phyloP scores from a whole-genome alignment of 2,329 filamentous ascomycete genomes.

The Aureobasidium sp. region DNA sequence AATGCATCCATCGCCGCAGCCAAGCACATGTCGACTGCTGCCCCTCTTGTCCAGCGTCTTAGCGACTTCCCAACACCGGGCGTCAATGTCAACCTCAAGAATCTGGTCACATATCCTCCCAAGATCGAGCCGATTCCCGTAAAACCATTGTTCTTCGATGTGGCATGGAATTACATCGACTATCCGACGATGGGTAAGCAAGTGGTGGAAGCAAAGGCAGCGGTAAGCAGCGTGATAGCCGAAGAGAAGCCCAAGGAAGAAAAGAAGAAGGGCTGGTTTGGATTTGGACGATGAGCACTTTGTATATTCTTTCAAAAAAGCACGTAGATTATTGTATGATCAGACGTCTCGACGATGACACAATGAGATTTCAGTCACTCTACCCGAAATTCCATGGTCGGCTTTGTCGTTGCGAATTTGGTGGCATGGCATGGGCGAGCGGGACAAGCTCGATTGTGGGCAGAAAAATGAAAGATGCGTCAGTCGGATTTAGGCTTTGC shows the following conservation, averaged over 20 bases:
- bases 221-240: conserved; percentile 22
- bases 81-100: conserved; percentile 58
- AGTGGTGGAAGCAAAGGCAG: conserved; percentile 21
- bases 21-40: conserved; percentile 36
- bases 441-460: not conserved
- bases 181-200: conserved; percentile 61
- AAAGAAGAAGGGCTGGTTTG: conserved; percentile 46
- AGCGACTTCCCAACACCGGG: conserved; percentile 65
- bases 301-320: not conserved
- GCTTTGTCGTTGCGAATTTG: not conserved
- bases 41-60: conserved; percentile 67
- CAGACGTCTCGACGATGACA: not conserved
- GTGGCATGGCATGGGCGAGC: not conserved
- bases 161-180: conserved; percentile 95
- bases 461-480: not conserved
- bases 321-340: conserved; percentile 1
- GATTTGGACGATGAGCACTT: conserved; percentile 37
- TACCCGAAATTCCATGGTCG: not conserved
- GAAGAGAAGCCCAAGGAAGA: conserved; percentile 28
- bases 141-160: conserved; percentile 92
- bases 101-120: conserved; percentile 82
- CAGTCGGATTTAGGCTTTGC: conserved; percentile 5
- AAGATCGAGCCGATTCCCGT: conserved; percentile 75
- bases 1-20: conserved; percentile 43
- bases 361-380: not conserved